These are phyloP conservation scores for Calocybe indica DNA, from an alignment of 768 basidiomycete species.

Conservation along the genomic window DNA sequence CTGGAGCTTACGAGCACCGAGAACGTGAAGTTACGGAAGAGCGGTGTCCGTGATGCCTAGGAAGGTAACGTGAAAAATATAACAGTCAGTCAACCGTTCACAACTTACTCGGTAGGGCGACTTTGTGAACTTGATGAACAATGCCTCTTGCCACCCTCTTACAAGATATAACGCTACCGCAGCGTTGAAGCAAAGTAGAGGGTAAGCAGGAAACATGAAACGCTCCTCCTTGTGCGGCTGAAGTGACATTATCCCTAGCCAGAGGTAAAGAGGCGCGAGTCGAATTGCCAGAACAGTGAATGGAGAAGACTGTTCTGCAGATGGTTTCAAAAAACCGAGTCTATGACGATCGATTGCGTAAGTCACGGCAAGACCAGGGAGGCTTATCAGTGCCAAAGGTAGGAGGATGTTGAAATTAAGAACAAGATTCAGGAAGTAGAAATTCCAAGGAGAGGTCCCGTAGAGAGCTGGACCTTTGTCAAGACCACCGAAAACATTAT, in stretches of 20 bases:
- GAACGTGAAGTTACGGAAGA: constrained; percentile 76
- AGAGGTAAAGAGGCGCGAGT: constrained; percentile 88
- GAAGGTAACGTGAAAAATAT: not conserved
- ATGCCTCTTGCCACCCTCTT: constrained; percentile 80
- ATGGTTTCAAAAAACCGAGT: constrained; percentile 48
- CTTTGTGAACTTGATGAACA: constrained; percentile 68
- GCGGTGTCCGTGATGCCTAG: constrained; percentile 68
- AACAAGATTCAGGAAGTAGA: constrained; percentile 82
- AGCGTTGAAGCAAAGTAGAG: constrained; percentile 90
- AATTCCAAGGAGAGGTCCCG: constrained; percentile 84
- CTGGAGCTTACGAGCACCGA: constrained; percentile 60
- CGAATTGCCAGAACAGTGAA: constrained; percentile 72
- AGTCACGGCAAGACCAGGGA: constrained; percentile 76
- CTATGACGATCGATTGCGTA: constrained; percentile 72
- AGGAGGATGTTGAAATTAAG: constrained; percentile 92
- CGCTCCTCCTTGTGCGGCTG: constrained; percentile 98
- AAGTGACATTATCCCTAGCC: constrained; percentile 70
- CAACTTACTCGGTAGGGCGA: constrained; percentile 78
- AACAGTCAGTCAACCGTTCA: not conserved
- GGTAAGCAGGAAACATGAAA: constrained; percentile 96
- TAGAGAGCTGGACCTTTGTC: constrained; percentile 88
- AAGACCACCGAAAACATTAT: constrained; percentile 84
- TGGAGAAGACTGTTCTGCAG: constrained; percentile 64
- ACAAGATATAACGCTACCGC: constrained; percentile 82
- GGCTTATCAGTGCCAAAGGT: constrained; percentile 72